Evolutionary conservation across 257 asterid species (phyloP).

Genomic region (Nicotiana otophora): DNA sequence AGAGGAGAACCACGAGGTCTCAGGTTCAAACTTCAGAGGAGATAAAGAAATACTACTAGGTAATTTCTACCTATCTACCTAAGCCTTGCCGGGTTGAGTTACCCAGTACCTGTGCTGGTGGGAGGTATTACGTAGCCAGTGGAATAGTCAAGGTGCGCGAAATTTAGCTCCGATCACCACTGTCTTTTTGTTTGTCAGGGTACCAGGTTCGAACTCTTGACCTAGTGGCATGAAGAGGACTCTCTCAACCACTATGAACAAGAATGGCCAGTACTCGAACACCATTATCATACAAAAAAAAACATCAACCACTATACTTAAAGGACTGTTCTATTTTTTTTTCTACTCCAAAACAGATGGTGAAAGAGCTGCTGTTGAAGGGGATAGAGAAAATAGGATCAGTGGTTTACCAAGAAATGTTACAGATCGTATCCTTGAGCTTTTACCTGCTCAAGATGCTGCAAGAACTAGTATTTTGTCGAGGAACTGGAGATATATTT

Average conservation of each 20-base stretch:
- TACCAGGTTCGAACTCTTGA: no score
- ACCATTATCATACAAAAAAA: not conserved
- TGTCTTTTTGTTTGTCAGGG: not conserved
- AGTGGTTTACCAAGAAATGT: not conserved
- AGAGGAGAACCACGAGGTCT: not conserved
- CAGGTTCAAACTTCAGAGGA: no score
- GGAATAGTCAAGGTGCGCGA: not conserved
- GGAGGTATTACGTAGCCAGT: not conserved
- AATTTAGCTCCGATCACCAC: not conserved
- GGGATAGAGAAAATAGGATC: not conserved
- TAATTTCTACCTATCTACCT: not conserved
- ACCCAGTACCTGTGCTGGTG: not conserved
- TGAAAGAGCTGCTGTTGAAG: not conserved
- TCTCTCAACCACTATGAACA: no score
- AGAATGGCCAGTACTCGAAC: no score
- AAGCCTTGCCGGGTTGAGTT: not conserved
- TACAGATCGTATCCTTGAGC: not conserved
- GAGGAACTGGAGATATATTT: not conserved
- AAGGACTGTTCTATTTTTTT: not conserved
- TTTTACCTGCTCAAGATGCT: not conserved
- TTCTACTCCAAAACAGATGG: not conserved
- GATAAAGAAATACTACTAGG: not conserved
- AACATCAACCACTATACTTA: not conserved
- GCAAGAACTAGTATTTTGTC: conserved; percentile 1
- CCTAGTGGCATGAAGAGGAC: no score